phyloP scores from a whole-genome alignment of 345 rosid species.

The Hypericum perforatum region DNA sequence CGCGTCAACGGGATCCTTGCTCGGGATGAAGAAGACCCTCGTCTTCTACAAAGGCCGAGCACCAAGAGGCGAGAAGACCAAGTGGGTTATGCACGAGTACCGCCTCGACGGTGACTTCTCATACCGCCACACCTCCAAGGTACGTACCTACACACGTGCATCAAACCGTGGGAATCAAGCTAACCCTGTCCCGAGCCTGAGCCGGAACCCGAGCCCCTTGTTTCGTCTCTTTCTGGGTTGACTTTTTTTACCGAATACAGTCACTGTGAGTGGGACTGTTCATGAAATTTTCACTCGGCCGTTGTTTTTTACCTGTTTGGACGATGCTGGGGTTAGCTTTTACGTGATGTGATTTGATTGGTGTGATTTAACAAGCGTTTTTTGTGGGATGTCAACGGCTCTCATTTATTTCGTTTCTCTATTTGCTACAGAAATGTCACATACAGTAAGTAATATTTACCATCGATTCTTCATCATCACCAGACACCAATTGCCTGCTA shows the following conservation, averaged over 20 bases:
- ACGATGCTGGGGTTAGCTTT: too few species aligned
- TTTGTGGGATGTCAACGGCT: too few species aligned
- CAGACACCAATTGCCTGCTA: too few species aligned
- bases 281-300: too few species aligned
- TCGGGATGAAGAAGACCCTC: constrained; percentile 81
- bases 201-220: neutral
- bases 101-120: constrained; percentile 73
- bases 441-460: too few species aligned
- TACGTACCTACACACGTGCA: constrained; percentile 13
- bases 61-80: constrained; percentile 83
- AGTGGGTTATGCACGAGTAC: constrained; percentile 97
- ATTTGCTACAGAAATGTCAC: too few species aligned
- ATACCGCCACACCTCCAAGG: constrained; percentile 77
- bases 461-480: too few species aligned
- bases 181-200: neutral
- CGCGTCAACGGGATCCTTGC: constrained; percentile 40
- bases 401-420: too few species aligned
- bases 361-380: too few species aligned
- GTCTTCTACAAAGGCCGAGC: constrained; percentile 87
- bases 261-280: neutral
- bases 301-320: too few species aligned
- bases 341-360: too few species aligned
- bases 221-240: constrained; percentile 39
- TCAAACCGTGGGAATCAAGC: neutral
- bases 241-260: constrained; percentile 13